Percentiles rank a stretch among this genome's conserved stretches.
These are phyloP conservation scores for Dichotomocladium elegans DNA, from an alignment of 371 early-diverging fungal genomes.

Conservation along the genomic window DNA sequence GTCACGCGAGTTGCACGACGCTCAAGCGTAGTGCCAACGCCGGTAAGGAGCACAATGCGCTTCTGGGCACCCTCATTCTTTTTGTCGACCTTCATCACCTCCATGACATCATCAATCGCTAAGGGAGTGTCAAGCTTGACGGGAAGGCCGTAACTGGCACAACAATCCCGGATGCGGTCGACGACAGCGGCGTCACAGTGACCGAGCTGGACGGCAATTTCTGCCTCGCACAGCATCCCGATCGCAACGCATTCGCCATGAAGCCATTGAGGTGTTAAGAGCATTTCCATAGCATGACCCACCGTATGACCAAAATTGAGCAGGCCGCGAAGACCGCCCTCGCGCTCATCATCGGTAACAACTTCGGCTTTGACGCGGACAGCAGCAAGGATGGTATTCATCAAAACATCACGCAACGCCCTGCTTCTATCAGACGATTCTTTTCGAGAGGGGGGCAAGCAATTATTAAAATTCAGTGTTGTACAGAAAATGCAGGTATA, in stretches of 20 bases:
- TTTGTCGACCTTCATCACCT: slow-evolving; percentile 88
- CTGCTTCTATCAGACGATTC: slow-evolving; percentile 68
- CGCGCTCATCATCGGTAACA: slow-evolving; percentile 90
- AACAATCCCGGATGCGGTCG: slow-evolving; percentile 74
- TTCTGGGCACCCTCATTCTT: slow-evolving; percentile 86
- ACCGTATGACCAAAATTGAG: slow-evolving; percentile 95
- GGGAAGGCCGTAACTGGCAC: slow-evolving; percentile 80
- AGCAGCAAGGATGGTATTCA: slow-evolving; percentile 77
- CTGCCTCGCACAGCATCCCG: slow-evolving; percentile 89
- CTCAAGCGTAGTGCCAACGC: slow-evolving; percentile 80
- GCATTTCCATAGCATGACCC: slow-evolving; percentile 92
- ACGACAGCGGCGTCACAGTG: slow-evolving; percentile 68
- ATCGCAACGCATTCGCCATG: slow-evolving; percentile 96
- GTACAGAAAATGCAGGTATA: neutral
- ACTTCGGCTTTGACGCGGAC: slow-evolving; percentile 88
- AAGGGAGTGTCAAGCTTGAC: slow-evolving; percentile 59
- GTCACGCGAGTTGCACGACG: slow-evolving; percentile 66
- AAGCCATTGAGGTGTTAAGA: slow-evolving; percentile 79
- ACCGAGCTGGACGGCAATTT: slow-evolving; percentile 78
- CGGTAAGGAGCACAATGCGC: slow-evolving; percentile 75
- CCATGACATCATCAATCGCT: slow-evolving; percentile 68
- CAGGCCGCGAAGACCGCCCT: slow-evolving; percentile 85
- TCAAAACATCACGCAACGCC: slow-evolving; percentile 27
- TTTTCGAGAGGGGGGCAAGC: slow-evolving; percentile 62
- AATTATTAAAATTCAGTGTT: slow-evolving; percentile 47